Conservation (phyloP, 1,284 basidiomycete genomes). For the Pascua sp. region DNA sequence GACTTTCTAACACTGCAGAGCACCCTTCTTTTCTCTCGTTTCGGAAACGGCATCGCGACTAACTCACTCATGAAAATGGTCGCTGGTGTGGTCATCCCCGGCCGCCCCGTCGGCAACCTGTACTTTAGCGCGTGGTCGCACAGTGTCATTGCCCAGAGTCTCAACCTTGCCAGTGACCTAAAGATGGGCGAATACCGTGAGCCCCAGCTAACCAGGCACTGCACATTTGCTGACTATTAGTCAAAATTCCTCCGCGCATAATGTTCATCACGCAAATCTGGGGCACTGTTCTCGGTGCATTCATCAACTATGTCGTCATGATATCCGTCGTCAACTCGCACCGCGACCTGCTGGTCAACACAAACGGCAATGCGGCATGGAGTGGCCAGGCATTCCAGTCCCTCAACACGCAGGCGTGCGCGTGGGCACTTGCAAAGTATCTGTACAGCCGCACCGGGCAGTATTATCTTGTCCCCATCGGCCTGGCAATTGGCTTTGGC, state of each 20-base stretch:
- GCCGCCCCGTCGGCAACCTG: constrained; percentile 25
- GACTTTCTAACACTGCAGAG: constrained; percentile 1
- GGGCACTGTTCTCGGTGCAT: constrained; percentile 30
- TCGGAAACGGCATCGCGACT: constrained; percentile 24
- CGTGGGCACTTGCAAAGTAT: constrained; percentile 24
- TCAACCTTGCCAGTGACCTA: constrained; percentile 20
- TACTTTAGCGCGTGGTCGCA: constrained; percentile 29
- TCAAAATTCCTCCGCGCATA: constrained; percentile 31
- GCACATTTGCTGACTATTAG: constrained; percentile 9
- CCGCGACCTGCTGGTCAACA: constrained; percentile 21
- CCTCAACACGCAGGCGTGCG: constrained; percentile 16
- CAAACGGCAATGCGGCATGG: constrained; percentile 20
- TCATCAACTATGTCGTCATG: constrained; percentile 33
- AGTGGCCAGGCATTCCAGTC: constrained; percentile 15
- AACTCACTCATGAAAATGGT: constrained; percentile 29
- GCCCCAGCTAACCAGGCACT: not conserved
- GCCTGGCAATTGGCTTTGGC: constrained; percentile 17
- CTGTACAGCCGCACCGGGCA: constrained; percentile 6
- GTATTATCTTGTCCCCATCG: constrained; percentile 20
- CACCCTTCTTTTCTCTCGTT: constrained; percentile 23
- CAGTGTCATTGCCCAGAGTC: constrained; percentile 19
- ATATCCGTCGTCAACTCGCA: constrained; percentile 26
- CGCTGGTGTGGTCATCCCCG: constrained; percentile 21
- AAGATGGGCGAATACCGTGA: constrained; percentile 25
- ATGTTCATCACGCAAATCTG: constrained; percentile 27